phyloP scores from a whole-genome alignment of 2,329 filamentous ascomycete genomes.

The Botryotinia convoluta region DNA sequence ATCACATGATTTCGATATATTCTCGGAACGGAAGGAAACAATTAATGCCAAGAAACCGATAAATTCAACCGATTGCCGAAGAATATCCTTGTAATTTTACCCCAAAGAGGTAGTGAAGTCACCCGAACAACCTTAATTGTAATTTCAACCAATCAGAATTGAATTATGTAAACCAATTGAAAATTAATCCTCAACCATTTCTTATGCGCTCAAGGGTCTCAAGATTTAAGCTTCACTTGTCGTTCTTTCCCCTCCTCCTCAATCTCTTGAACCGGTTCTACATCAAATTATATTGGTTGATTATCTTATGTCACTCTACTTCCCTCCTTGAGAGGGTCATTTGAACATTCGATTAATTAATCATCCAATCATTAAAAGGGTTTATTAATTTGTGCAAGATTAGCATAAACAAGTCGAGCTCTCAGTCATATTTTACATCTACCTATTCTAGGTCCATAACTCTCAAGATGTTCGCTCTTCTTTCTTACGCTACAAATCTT shows the following conservation, averaged over 20 bases:
- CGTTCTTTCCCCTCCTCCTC: conserved; percentile 7
- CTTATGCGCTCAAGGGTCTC: not conserved
- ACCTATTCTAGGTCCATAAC: not conserved
- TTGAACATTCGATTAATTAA: conserved; percentile 1
- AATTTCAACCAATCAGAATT: not conserved
- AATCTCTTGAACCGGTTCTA: conserved; percentile 15
- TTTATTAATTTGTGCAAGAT: not conserved
- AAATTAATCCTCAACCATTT: conserved; percentile 19
- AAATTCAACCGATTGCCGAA: not conserved
- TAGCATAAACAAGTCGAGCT: not conserved
- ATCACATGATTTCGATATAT: not conserved
- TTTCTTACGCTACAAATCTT: conserved; percentile 45
- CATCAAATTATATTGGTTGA: not conserved
- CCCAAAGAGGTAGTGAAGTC: not conserved
- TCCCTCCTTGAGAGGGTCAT: conserved; percentile 36
- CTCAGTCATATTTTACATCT: not conserved
- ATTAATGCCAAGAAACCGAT: not conserved
- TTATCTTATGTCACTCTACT: conserved; percentile 28
- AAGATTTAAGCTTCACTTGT: not conserved
- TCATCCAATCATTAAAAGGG: not conserved
- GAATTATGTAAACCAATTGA: not conserved
- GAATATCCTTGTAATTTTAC: not conserved
- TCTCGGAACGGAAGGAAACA: not conserved
- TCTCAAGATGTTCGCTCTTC: conserved; percentile 34
- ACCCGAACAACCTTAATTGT: conserved; percentile 14